Conservation (phyloP, 2,329 filamentous ascomycete genomes). For the Phialophora verrucosa region DNA sequence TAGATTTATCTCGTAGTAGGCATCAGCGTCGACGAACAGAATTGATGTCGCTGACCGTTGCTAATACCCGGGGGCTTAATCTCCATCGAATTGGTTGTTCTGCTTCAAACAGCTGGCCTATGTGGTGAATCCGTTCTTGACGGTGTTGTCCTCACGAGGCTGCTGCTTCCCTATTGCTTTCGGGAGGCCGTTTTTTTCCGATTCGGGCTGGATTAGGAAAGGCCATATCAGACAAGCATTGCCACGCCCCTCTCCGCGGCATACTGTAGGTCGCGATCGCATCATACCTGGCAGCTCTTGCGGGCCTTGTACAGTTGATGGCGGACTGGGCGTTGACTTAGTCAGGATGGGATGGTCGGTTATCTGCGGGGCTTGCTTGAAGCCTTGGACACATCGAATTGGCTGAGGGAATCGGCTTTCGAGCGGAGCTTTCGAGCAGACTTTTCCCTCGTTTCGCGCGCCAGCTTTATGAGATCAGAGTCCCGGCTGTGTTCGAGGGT, state of each 20-base stretch:
- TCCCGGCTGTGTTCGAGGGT: background rate
- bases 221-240: background rate
- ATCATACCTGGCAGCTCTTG: background rate
- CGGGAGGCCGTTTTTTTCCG: background rate
- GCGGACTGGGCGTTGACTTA: slow-evolving; percentile 5
- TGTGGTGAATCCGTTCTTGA: no score
- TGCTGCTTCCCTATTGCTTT: background rate
- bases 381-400: background rate
- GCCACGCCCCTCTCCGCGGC: background rate
- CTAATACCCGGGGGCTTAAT: background rate
- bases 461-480: background rate
- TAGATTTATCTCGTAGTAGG: background rate
- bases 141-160: background rate
- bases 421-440: background rate
- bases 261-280: background rate
- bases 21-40: background rate
- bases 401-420: background rate
- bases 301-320: background rate
- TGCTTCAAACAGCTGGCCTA: no score
- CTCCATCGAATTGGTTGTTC: background rate
- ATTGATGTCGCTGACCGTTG: background rate
- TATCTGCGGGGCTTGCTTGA: slow-evolving; percentile 3
- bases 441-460: background rate
- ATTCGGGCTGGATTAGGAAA: background rate
- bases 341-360: slow-evolving; percentile 4